Conservation (phyloP, 805 yeast genomes). For the Suhomyces vadensis region DNA sequence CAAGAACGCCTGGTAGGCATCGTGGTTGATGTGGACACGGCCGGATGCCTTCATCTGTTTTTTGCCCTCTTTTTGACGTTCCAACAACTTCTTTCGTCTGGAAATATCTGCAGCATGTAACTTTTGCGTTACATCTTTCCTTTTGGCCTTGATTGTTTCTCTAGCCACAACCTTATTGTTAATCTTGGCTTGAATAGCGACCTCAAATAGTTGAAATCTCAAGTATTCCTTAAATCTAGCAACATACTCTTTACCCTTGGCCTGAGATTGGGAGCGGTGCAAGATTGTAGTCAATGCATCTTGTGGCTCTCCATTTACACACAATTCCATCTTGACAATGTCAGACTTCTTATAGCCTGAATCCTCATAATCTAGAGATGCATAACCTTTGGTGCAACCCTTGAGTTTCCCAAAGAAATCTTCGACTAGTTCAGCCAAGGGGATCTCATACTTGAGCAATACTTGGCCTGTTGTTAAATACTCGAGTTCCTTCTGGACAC, state of each 20-base stretch:
- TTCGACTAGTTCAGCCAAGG: slow-evolving; percentile 87
- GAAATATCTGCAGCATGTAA: slow-evolving; percentile 92
- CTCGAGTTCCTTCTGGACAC: slow-evolving; percentile 75
- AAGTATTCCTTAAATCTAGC: slow-evolving; percentile 76
- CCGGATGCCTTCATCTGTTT: slow-evolving; percentile 80
- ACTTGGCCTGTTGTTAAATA: slow-evolving; percentile 82
- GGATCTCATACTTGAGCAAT: slow-evolving; percentile 73
- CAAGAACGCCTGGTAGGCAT: slow-evolving; percentile 87
- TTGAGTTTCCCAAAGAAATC: slow-evolving; percentile 94
- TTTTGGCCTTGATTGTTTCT: slow-evolving; percentile 88
- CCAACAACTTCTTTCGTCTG: slow-evolving; percentile 83
- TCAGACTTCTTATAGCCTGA: slow-evolving; percentile 81
- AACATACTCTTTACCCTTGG: slow-evolving; percentile 80
- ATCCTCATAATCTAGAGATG: slow-evolving; percentile 92
- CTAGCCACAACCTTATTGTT: slow-evolving; percentile 80
- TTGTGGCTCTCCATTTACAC: slow-evolving; percentile 85
- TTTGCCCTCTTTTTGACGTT: slow-evolving; percentile 92
- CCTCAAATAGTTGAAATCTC: slow-evolving; percentile 84
- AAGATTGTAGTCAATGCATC: slow-evolving; percentile 92
- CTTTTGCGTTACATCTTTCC: slow-evolving; percentile 93
- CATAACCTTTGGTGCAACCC: slow-evolving; percentile 88
- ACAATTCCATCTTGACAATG: slow-evolving; percentile 80
- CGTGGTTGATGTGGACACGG: slow-evolving; percentile 72
- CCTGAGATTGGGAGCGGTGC: slow-evolving; percentile 76
- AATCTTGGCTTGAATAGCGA: slow-evolving; percentile 87